Conservation (phyloP, 192 early-diverging fungal genomes). For the Endogone sp. region DNA sequence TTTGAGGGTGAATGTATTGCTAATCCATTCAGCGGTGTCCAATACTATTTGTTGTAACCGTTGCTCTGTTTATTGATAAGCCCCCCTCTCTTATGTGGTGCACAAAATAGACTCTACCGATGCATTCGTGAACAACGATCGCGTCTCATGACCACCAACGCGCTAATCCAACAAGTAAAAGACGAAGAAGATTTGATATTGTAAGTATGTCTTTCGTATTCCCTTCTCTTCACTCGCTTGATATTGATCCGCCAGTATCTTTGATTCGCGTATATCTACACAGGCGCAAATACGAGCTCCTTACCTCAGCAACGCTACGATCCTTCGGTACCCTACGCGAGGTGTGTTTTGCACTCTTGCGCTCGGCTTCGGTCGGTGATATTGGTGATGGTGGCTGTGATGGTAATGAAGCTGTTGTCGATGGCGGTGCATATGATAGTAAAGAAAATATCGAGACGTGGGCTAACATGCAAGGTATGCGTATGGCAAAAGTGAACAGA, state of each 20-base stretch:
- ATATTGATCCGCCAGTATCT: neutral
- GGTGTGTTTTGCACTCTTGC: neutral
- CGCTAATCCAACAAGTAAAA: neutral
- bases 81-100: neutral
- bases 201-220: neutral
- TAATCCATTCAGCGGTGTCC: neutral
- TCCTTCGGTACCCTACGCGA: neutral
- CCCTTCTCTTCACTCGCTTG: neutral
- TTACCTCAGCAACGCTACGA: neutral
- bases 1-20: neutral
- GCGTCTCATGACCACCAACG: neutral
- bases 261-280: neutral
- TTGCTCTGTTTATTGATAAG: neutral
- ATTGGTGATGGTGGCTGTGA: neutral
- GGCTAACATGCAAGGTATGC: neutral
- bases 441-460: neutral
- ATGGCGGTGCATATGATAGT: neutral
- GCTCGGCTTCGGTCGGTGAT: neutral
- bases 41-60: neutral
- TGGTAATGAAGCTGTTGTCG: neutral
- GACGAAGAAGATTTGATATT: neutral
- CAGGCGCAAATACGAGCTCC: neutral
- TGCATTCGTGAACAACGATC: neutral
- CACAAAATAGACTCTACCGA: neutral
- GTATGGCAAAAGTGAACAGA: too few relatives aligned